A percentile compares a stretch with the other conserved stretches of the same genome.
Evolutionary conservation across 192 early-diverging fungal species (phyloP).

Genomic region (Backusella morwellensis): DNA sequence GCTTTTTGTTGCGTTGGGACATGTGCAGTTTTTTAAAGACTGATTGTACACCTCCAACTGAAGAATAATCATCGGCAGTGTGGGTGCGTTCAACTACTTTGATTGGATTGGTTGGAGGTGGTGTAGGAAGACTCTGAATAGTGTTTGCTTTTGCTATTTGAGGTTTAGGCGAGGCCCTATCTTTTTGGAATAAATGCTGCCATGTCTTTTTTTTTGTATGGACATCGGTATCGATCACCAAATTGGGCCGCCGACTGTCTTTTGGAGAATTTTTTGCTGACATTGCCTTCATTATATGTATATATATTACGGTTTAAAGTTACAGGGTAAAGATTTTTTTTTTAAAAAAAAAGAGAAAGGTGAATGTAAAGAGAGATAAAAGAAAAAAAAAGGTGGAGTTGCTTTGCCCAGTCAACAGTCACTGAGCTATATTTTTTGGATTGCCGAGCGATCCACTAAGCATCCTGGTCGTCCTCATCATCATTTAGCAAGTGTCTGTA

Average conservation of each 20-base stretch:
- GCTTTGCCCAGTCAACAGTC: neutral
- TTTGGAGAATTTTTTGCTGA: neutral
- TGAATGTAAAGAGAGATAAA: neutral
- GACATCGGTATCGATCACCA: neutral
- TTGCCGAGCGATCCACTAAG: neutral
- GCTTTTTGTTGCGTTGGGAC: neutral
- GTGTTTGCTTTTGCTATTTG: neutral
- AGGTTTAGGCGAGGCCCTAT: neutral
- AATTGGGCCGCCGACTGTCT: neutral
- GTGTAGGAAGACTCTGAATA: neutral
- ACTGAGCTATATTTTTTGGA: neutral
- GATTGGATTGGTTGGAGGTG: neutral
- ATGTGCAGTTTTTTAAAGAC: conserved; percentile 1
- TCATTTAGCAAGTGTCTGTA: neutral
- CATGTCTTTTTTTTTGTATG: conserved; percentile 1
- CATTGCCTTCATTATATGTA: neutral
- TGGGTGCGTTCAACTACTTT: neutral
- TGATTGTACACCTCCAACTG: neutral
- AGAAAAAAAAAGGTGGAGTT: neutral
- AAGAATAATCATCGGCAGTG: neutral
- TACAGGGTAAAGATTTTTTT: neutral
- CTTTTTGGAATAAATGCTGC: neutral
- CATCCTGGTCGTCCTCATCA: neutral
- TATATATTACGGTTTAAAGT: neutral
- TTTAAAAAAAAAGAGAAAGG: neutral